Conservation (phyloP, 768 basidiomycete species). For the Suillus cothurnatus region DNA sequence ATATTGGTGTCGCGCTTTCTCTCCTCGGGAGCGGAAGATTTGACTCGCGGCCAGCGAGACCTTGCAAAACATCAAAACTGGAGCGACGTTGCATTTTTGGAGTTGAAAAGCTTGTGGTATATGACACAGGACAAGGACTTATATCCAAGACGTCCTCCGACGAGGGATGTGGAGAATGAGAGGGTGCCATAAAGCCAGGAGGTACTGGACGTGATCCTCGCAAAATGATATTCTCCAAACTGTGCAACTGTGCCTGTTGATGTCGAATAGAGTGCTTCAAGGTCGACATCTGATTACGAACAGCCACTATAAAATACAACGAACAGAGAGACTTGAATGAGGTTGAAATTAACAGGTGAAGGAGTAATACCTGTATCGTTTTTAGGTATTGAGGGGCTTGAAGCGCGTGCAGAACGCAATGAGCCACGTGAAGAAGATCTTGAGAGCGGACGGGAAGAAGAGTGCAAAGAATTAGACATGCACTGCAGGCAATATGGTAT, state of each 20-base stretch:
- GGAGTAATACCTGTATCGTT: slow-evolving; percentile 66
- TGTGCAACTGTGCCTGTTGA: slow-evolving; percentile 77
- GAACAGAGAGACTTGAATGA: slow-evolving; percentile 26
- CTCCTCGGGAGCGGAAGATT: slow-evolving; percentile 69
- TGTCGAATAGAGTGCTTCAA: slow-evolving; percentile 83
- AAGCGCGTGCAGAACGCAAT: slow-evolving; percentile 48
- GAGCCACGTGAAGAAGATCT: slow-evolving; percentile 54
- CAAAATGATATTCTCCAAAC: slow-evolving; percentile 67
- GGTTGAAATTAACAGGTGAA: slow-evolving; percentile 24
- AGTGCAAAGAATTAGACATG: slow-evolving; percentile 36
- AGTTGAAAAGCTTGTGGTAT: slow-evolving; percentile 37
- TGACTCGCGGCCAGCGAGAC: slow-evolving; percentile 76
- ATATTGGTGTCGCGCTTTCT: slow-evolving; percentile 39
- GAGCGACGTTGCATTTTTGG: slow-evolving; percentile 61
- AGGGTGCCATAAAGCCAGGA: slow-evolving; percentile 39
- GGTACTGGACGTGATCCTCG: slow-evolving; percentile 66
- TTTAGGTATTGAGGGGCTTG: slow-evolving; percentile 54
- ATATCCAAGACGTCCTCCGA: slow-evolving; percentile 39
- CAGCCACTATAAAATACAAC: slow-evolving; percentile 53
- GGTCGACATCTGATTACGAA: slow-evolving; percentile 79
- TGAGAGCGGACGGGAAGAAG: slow-evolving; percentile 39
- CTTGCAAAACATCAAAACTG: slow-evolving; percentile 71
- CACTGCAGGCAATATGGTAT: slow-evolving; percentile 21
- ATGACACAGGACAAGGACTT: slow-evolving; percentile 33
- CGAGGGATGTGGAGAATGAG: slow-evolving; percentile 39